phyloP scores from a whole-genome alignment of 495 filamentous ascomycete genomes.

The Penicillium manginii region DNA sequence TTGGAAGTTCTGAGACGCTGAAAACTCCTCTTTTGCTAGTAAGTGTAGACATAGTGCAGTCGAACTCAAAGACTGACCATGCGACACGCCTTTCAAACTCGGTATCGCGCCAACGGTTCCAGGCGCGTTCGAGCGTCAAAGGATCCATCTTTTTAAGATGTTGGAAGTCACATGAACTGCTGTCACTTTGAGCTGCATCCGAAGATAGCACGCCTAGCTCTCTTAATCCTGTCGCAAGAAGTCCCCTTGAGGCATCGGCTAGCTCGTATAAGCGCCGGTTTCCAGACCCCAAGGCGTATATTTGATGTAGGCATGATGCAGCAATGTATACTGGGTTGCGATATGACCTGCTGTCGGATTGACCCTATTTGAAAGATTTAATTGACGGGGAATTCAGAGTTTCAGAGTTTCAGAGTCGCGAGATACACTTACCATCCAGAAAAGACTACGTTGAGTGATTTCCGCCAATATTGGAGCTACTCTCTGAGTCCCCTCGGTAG shows the following conservation, averaged over 20 bases:
- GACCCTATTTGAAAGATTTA: conserved; percentile 1
- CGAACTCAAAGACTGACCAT: neutral
- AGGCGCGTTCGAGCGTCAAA: neutral
- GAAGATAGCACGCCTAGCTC: conserved; percentile 1
- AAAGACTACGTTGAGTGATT: neutral
- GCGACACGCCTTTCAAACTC: neutral
- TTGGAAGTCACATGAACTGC: neutral
- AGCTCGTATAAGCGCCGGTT: neutral
- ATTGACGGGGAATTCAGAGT: neutral
- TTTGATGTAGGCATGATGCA: neutral
- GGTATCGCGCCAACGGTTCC: neutral
- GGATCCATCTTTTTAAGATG: neutral
- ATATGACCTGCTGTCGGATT: neutral
- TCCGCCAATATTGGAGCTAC: neutral
- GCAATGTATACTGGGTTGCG: neutral
- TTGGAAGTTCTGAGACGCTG: neutral
- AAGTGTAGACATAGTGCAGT: neutral
- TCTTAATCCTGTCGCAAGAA: neutral
- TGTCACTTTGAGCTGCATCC: neutral
- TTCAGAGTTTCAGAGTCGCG: neutral
- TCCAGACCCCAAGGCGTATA: conserved; percentile 1
- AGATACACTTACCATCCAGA: conserved; percentile 1
- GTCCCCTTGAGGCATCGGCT: neutral
- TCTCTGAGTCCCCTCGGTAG: neutral
- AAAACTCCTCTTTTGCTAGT: neutral